Evolutionary conservation across 2,329 filamentous ascomycete genomes (phyloP).

Genomic region (Neonectria ditissima): DNA sequence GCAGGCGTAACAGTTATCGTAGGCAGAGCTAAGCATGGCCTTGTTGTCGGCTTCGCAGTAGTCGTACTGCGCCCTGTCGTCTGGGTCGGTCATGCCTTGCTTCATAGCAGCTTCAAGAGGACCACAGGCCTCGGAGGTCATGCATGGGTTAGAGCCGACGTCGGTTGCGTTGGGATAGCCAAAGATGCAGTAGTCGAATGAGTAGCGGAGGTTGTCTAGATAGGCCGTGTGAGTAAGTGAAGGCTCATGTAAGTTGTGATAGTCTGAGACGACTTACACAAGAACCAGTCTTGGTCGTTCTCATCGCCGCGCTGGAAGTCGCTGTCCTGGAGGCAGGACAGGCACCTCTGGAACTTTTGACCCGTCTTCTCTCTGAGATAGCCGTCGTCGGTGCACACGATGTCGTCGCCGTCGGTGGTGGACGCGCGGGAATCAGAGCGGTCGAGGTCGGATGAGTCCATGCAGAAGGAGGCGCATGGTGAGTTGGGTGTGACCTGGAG

Average conservation of each 20-base stretch:
- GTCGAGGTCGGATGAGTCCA: conserved; percentile 56
- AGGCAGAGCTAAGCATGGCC: conserved; percentile 48
- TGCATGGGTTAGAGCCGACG: conserved; percentile 61
- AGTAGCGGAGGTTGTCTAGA: conserved; percentile 66
- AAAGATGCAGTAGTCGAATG: conserved; percentile 65
- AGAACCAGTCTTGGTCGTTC: conserved; percentile 67
- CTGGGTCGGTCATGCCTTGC: conserved; percentile 52
- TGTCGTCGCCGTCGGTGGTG: conserved; percentile 57
- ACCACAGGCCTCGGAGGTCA: conserved; percentile 64
- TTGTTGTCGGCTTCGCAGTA: conserved; percentile 60
- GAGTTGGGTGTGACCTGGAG: conserved; percentile 66
- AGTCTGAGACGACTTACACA: conserved; percentile 58
- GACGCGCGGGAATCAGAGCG: conserved; percentile 60
- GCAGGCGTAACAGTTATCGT: conserved; percentile 59
- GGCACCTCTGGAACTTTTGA: conserved; percentile 61
- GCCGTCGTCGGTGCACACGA: conserved; percentile 60
- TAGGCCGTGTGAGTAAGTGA: background rate
- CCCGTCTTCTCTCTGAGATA: conserved; percentile 55
- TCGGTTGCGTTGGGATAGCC: conserved; percentile 62
- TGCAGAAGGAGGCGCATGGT: conserved; percentile 64
- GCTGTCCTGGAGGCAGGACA: conserved; percentile 66
- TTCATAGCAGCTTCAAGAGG: conserved; percentile 56
- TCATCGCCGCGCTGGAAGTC: conserved; percentile 59
- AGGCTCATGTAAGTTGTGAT: background rate
- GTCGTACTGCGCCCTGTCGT: conserved; percentile 52